phyloP scores from a whole-genome alignment of 371 early-diverging fungal genomes.

The Mucor sp. region DNA sequence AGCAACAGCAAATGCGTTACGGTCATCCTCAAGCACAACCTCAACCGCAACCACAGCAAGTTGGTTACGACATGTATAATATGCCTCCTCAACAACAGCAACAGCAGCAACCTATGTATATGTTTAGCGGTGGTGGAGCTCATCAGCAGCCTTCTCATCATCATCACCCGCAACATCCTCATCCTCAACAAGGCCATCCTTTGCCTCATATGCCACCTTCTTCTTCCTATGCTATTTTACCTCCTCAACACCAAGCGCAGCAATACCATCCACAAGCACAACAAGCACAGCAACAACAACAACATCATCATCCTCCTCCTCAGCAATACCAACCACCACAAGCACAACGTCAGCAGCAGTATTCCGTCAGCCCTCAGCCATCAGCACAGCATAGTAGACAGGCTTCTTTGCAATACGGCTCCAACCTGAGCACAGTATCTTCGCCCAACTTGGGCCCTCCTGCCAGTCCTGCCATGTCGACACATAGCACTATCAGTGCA shows the following conservation, averaged over 20 bases:
- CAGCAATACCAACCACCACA: slow-evolving; percentile 18
- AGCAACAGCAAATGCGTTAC: slow-evolving; percentile 8
- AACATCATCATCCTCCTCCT: slow-evolving; percentile 5
- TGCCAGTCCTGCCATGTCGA: slow-evolving; percentile 32
- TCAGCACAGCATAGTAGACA: slow-evolving; percentile 22
- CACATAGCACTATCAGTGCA: slow-evolving; percentile 23
- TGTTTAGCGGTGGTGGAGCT: slow-evolving; percentile 8
- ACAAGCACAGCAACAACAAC: neutral
- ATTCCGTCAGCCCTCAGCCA: slow-evolving; percentile 22
- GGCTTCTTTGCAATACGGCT: slow-evolving; percentile 15
- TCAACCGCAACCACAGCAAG: slow-evolving; percentile 12
- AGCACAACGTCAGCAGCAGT: slow-evolving; percentile 5
- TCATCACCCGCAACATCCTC: neutral
- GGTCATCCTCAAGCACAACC: slow-evolving; percentile 9
- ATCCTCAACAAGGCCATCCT: neutral
- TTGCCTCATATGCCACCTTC: slow-evolving; percentile 5
- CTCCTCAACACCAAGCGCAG: slow-evolving; percentile 7
- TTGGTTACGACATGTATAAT: slow-evolving; percentile 43
- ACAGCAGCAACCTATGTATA: slow-evolving; percentile 11
- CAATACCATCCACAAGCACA: slow-evolving; percentile 10
- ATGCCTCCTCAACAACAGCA: slow-evolving; percentile 19
- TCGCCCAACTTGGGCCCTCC: slow-evolving; percentile 20
- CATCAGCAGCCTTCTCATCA: neutral
- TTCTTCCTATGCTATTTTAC: slow-evolving; percentile 15
- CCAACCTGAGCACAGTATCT: slow-evolving; percentile 9